Evolutionary conservation across 2,329 filamentous ascomycete genomes (phyloP).

Genomic region (Alternaria alternata): DNA sequence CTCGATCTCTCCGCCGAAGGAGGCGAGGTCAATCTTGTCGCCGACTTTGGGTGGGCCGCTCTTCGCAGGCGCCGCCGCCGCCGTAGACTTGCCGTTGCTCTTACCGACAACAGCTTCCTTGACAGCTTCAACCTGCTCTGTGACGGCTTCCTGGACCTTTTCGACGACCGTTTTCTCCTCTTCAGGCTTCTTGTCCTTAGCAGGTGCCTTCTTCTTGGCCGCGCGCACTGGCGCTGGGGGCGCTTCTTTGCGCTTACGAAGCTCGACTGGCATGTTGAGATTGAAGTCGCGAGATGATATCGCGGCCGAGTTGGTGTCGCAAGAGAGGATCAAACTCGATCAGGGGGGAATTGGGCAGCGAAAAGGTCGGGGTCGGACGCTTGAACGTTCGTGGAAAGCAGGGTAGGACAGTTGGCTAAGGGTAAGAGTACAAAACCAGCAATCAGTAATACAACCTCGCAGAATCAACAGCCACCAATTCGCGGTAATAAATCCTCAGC

Average conservation of each 20-base stretch:
- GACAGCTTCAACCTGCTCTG: conserved; percentile 44
- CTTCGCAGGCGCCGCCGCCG: conserved; percentile 16
- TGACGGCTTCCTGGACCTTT: conserved; percentile 44
- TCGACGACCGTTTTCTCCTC: conserved; percentile 45
- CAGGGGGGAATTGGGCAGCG: conserved; percentile 10
- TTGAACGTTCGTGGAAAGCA: conserved; percentile 6
- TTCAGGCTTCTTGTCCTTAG: conserved; percentile 46
- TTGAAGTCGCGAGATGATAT: conserved; percentile 33
- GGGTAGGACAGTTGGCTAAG: conserved; percentile 25
- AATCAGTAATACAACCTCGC: conserved; percentile 22
- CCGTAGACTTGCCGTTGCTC: conserved; percentile 30
- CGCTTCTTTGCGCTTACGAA: conserved; percentile 69
- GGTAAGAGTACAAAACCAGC: conserved; percentile 15
- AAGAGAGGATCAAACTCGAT: conserved; percentile 12
- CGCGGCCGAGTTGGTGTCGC: conserved; percentile 35
- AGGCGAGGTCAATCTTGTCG: conserved; percentile 61
- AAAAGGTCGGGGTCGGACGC: conserved; percentile 8
- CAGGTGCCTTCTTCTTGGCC: conserved; percentile 58
- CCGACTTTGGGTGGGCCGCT: conserved; percentile 53
- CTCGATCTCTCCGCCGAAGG: conserved; percentile 75
- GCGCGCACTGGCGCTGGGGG: conserved; percentile 58
- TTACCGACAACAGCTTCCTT: conserved; percentile 44
- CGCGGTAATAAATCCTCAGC: conserved; percentile 10
- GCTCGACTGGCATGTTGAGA: conserved; percentile 60
- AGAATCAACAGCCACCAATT: conserved; percentile 16